Conservation (phyloP, 2,329 filamentous ascomycete species). For the Gaeumannomyces sp. region DNA sequence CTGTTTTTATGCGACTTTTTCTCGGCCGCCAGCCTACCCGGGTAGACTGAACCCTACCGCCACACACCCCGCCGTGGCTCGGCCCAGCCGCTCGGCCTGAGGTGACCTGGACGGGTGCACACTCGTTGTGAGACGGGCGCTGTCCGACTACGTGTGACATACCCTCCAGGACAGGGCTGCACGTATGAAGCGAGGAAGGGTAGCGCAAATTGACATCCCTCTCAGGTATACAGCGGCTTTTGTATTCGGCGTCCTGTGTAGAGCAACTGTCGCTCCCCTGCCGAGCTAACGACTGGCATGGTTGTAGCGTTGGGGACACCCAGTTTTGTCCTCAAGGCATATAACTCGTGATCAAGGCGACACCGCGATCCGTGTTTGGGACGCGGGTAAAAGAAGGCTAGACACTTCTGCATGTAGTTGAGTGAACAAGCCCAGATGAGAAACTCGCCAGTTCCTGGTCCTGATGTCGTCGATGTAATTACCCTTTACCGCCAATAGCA, state of each 20-base stretch:
- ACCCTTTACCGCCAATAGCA: not conserved
- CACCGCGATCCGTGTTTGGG: not conserved
- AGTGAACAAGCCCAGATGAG: not conserved
- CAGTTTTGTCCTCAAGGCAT: too few species aligned
- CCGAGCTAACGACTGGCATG: not conserved
- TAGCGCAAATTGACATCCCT: not conserved
- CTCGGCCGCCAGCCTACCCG: too few species aligned
- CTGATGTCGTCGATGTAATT: not conserved
- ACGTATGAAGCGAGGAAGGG: not conserved
- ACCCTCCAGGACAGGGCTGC: not conserved
- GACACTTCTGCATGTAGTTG: not conserved
- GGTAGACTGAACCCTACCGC: not conserved
- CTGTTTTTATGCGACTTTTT: too few species aligned
- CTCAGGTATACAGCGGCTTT: not conserved
- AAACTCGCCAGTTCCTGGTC: not conserved
- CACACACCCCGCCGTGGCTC: not conserved
- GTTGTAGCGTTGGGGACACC: too few species aligned
- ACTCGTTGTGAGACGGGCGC: not conserved
- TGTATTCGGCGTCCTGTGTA: too few species aligned
- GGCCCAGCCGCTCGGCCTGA: not conserved
- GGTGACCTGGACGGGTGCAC: not conserved
- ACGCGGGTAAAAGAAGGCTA: not conserved
- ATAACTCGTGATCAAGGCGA: too few species aligned
- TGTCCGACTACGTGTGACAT: not conserved
- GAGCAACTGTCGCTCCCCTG: too few species aligned